Evolutionary conservation across 2,329 filamentous ascomycete species (phyloP).

Genomic region (Diplodia scrobiculata): DNA sequence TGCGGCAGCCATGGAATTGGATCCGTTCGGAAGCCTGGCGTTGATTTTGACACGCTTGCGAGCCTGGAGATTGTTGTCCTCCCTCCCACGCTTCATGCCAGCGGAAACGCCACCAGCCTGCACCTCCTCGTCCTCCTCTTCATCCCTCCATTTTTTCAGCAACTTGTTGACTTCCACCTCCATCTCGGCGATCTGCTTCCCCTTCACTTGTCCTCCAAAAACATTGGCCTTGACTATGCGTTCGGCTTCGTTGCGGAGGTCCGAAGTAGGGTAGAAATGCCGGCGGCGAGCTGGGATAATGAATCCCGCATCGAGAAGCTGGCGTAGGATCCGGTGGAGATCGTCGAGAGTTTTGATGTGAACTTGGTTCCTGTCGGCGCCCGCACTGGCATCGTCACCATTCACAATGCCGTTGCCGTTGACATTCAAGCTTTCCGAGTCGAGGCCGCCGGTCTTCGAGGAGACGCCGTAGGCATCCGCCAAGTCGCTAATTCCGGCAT

Average conservation of each 20-base stretch:
- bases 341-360: constrained; percentile 46
- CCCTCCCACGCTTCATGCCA: constrained; percentile 24
- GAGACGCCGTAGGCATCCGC: constrained; percentile 62
- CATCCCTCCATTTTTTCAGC: constrained; percentile 56
- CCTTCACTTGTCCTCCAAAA: constrained; percentile 41
- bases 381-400: constrained; percentile 33
- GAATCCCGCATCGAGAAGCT: constrained; percentile 65
- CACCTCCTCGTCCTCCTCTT: constrained; percentile 40
- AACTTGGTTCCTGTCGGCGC: constrained; percentile 32
- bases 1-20: constrained; percentile 31
- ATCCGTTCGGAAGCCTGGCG: constrained; percentile 33
- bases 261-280: constrained; percentile 60
- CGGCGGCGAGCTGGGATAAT: constrained; percentile 62
- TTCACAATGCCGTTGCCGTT: constrained; percentile 32
- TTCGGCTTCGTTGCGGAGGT: constrained; percentile 60
- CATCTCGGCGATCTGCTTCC: constrained; percentile 58
- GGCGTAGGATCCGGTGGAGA: constrained; percentile 49
- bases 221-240: constrained; percentile 60
- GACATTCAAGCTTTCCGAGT: constrained; percentile 12
- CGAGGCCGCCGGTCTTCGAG: constrained; percentile 39
- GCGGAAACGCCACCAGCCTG: constrained; percentile 28
- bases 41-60: constrained; percentile 41
- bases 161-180: constrained; percentile 63
- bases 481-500: constrained; percentile 71
- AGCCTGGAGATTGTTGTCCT: constrained; percentile 32